Evolutionary conservation across 345 rosid species (phyloP).

Genomic region (Iberis pinnata): DNA sequence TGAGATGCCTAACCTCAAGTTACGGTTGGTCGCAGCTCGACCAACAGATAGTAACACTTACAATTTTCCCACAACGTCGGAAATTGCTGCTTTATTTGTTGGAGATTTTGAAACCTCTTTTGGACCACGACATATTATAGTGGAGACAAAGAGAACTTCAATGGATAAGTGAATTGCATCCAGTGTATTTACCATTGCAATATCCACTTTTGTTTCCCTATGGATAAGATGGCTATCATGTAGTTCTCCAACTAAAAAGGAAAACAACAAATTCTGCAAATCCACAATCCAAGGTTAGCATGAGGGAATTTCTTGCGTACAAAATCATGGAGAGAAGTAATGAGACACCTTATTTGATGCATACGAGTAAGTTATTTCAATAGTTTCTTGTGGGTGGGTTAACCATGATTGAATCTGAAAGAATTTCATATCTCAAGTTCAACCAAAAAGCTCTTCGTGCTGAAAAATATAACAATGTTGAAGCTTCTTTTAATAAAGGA

Average conservation of each 20-base stretch:
- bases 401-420: not conserved
- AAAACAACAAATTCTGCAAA: not conserved
- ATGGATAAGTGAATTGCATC: not conserved
- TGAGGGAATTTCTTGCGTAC: not conserved
- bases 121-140: not conserved
- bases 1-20: not conserved
- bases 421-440: not conserved
- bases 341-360: not conserved
- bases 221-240: slow-evolving; percentile 9
- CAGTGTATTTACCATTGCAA: not conserved
- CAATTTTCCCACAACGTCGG: not conserved
- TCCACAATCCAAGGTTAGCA: not conserved
- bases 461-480: not conserved
- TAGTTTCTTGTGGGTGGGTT: not conserved
- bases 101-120: not conserved
- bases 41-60: not conserved
- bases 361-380: not conserved
- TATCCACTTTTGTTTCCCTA: not conserved
- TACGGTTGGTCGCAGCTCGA: not conserved
- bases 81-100: slow-evolving; percentile 1
- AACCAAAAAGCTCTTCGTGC: not conserved
- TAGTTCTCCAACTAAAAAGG: not conserved
- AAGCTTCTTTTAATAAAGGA: not conserved
- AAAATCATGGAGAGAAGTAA: not conserved
- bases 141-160: not conserved